Conservation (phyloP, 2,329 filamentous ascomycete genomes). For the Plectosphaerella sp. region DNA sequence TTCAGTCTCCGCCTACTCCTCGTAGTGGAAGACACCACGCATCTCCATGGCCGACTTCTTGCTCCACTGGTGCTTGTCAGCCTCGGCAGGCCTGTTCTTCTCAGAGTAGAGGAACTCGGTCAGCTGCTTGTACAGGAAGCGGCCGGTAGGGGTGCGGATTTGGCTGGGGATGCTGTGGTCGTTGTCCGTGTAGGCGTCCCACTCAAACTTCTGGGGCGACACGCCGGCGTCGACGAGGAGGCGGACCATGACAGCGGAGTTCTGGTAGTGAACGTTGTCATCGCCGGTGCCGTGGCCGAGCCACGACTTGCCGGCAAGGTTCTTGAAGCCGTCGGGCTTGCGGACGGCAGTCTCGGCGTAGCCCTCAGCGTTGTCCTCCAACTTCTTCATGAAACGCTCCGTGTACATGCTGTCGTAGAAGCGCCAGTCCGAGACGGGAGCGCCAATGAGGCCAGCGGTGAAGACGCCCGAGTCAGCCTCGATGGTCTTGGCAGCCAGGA, state of each 20-base stretch:
- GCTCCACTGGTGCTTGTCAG: slow-evolving; percentile 29
- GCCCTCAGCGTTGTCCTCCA: slow-evolving; percentile 49
- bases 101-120: slow-evolving; percentile 58
- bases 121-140: slow-evolving; percentile 59
- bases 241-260: slow-evolving; percentile 58
- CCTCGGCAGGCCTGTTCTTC: slow-evolving; percentile 41
- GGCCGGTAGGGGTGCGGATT: slow-evolving; percentile 4
- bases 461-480: slow-evolving; percentile 59
- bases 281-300: slow-evolving; percentile 65
- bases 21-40: background rate
- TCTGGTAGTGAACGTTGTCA: slow-evolving; percentile 70
- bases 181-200: slow-evolving; percentile 61
- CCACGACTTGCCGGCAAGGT: slow-evolving; percentile 54
- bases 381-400: slow-evolving; percentile 67
- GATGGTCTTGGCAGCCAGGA: slow-evolving; percentile 61
- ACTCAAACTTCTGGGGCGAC: slow-evolving; percentile 56
- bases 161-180: slow-evolving; percentile 56
- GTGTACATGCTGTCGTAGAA: slow-evolving; percentile 71
- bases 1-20: background rate
- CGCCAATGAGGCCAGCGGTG: slow-evolving; percentile 58
- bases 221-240: slow-evolving; percentile 55
- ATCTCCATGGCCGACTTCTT: slow-evolving; percentile 9
- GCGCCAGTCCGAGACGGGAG: slow-evolving; percentile 64
- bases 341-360: slow-evolving; percentile 59
- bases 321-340: slow-evolving; percentile 56